These are phyloP conservation scores for Lactifluus echinatus DNA, from an alignment of 768 basidiomycete genomes.

Conservation along the genomic window DNA sequence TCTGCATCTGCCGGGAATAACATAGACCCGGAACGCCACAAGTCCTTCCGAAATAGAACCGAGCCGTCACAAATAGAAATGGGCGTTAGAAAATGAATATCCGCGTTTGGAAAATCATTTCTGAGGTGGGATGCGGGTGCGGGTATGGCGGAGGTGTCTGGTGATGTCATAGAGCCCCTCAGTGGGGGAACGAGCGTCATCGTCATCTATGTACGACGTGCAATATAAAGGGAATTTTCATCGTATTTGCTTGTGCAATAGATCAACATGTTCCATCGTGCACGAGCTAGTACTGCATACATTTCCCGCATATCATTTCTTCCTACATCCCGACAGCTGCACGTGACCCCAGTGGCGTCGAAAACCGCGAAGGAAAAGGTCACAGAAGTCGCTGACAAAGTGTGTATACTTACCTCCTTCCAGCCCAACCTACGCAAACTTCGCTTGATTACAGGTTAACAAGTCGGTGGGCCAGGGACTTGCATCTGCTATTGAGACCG, in stretches of 20 bases:
- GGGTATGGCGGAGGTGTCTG: background rate
- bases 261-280: conserved; percentile 7
- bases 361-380: conserved; percentile 15
- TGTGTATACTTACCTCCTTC: background rate
- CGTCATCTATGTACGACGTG: too few species aligned
- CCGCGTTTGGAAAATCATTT: too few species aligned
- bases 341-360: background rate
- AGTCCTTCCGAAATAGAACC: too few species aligned
- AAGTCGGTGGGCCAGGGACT: conserved; percentile 15
- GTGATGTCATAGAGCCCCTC: conserved; percentile 6
- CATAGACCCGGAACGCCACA: too few species aligned
- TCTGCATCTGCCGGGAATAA: too few species aligned
- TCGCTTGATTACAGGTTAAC: conserved; percentile 11
- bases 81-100: too few species aligned
- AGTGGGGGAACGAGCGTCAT: background rate
- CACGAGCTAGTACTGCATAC: background rate
- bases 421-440: background rate
- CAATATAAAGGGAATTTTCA: background rate
- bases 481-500: conserved; percentile 17
- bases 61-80: too few species aligned
- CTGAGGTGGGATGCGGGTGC: too few species aligned
- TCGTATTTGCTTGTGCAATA: background rate
- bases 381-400: conserved; percentile 16
- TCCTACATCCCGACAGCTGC: background rate
- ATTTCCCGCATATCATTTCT: background rate